A percentile compares a stretch with the other conserved stretches of the same genome.
Evolutionary conservation across 1,284 basidiomycete species (phyloP).

Genomic region (Marasmius fiardii): DNA sequence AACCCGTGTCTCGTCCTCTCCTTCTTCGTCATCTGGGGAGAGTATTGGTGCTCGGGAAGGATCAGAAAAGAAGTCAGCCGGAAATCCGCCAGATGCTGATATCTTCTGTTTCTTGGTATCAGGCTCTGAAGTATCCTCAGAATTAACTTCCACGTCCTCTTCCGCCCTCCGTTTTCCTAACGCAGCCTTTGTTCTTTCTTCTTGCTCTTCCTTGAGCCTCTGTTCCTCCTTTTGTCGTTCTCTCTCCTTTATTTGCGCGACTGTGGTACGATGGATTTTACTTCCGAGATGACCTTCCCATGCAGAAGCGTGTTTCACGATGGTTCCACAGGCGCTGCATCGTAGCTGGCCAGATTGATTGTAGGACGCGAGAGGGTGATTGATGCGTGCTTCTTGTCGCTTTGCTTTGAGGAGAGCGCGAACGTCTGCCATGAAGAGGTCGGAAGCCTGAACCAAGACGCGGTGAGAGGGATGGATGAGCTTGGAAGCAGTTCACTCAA

Average conservation of each 20-base stretch:
- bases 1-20: conserved; percentile 17
- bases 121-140: conserved; percentile 24
- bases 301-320: conserved; percentile 71
- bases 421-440: conserved; percentile 57
- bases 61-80: conserved; percentile 78
- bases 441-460: not conserved
- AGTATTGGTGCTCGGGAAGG: conserved; percentile 45
- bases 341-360: conserved; percentile 59
- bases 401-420: conserved; percentile 75
- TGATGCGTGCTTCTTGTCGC: conserved; percentile 66
- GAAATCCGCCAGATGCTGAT: conserved; percentile 37
- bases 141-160: conserved; percentile 32
- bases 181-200: conserved; percentile 25
- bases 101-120: conserved; percentile 33
- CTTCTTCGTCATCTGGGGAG: conserved; percentile 43
- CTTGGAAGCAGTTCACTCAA: no score
- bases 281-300: conserved; percentile 85
- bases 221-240: conserved; percentile 37
- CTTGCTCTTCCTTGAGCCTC: conserved; percentile 26
- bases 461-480: no score
- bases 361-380: conserved; percentile 72
- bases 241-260: conserved; percentile 51
- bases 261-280: conserved; percentile 68
- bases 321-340: conserved; percentile 60
- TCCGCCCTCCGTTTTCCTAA: conserved; percentile 42